phyloP scores from a whole-genome alignment of 164 flowering plant species.

The Cinnamomum chago region DNA sequence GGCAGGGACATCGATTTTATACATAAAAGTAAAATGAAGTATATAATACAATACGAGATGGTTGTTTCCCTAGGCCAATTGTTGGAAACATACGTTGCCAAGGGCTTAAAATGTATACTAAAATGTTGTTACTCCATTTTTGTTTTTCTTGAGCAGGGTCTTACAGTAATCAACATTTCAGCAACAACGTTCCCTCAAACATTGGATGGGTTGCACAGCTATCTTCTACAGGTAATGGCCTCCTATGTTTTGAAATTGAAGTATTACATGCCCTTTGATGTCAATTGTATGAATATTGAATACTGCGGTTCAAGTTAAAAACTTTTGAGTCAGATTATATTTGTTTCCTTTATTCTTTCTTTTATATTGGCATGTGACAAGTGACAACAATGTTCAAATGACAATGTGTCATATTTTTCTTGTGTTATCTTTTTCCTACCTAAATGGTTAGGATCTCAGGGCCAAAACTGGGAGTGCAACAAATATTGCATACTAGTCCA shows the following conservation, averaged over 20 bases:
- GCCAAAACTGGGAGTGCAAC: neutral
- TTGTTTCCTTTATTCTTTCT: neutral
- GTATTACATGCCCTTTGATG: neutral
- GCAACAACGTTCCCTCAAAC: conserved; percentile 97
- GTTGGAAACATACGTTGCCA: neutral
- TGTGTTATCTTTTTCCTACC: too few relatives aligned
- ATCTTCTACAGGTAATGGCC: conserved; percentile 80
- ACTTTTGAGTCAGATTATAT: neutral
- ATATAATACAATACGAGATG: neutral
- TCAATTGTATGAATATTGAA: neutral
- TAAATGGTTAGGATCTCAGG: too few relatives aligned
- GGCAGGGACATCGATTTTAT: neutral
- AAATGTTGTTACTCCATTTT: neutral
- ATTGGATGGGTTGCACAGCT: conserved; percentile 84
- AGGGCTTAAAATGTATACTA: neutral
- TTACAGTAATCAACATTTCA: conserved; percentile 78
- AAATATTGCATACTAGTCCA: neutral
- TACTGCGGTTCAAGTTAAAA: neutral
- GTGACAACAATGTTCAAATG: neutral
- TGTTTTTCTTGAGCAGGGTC: conserved; percentile 51
- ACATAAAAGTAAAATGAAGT: too few relatives aligned
- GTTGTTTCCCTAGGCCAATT: neutral
- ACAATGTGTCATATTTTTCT: neutral
- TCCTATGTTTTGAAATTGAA: neutral
- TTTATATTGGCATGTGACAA: neutral